Percentiles rank a stretch among this genome's conserved stretches.
Evolutionary conservation across 306 rosid species (phyloP).

Genomic region (Chamaecrista fasciculata): DNA sequence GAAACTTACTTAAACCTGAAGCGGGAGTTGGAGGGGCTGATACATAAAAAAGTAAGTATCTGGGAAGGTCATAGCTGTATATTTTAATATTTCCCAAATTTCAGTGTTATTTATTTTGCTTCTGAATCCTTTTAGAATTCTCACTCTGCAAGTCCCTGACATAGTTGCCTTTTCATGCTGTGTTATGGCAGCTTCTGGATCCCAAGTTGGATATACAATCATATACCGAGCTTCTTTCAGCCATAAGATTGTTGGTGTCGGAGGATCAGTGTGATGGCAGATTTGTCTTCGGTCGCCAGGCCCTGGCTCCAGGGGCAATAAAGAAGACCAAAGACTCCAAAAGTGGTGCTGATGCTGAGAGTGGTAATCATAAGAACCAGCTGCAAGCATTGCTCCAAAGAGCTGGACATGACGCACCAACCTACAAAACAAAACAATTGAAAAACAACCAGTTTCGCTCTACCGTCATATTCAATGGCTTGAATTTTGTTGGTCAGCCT

Average conservation of each 20-base stretch:
- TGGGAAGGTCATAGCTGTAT: background rate
- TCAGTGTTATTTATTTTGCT: constrained; percentile 4
- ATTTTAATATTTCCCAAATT: constrained; percentile 16
- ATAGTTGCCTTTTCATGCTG: constrained; percentile 21
- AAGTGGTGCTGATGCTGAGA: constrained; percentile 32
- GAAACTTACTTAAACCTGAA: constrained; percentile 63
- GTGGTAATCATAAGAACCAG: constrained; percentile 57
- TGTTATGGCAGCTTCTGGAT: constrained; percentile 70
- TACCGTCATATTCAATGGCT: constrained; percentile 81
- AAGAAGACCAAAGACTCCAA: constrained; percentile 42
- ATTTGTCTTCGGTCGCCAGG: constrained; percentile 68
- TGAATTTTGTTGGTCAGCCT: constrained; percentile 71
- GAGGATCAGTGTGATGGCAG: constrained; percentile 82
- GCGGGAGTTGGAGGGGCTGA: constrained; percentile 70
- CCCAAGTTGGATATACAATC: constrained; percentile 61
- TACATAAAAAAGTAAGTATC: constrained; percentile 67
- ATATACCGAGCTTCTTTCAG: constrained; percentile 61
- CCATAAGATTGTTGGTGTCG: constrained; percentile 77
- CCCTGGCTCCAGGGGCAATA: constrained; percentile 37
- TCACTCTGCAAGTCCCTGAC: constrained; percentile 27
- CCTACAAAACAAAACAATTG: constrained; percentile 72
- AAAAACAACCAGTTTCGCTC: constrained; percentile 71
- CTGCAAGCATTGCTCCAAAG: constrained; percentile 74
- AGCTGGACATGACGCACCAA: constrained; percentile 77
- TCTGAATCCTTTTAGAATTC: constrained; percentile 6